phyloP scores from a whole-genome alignment of 2,329 filamentous ascomycete genomes.

The Penicillium sp. region DNA sequence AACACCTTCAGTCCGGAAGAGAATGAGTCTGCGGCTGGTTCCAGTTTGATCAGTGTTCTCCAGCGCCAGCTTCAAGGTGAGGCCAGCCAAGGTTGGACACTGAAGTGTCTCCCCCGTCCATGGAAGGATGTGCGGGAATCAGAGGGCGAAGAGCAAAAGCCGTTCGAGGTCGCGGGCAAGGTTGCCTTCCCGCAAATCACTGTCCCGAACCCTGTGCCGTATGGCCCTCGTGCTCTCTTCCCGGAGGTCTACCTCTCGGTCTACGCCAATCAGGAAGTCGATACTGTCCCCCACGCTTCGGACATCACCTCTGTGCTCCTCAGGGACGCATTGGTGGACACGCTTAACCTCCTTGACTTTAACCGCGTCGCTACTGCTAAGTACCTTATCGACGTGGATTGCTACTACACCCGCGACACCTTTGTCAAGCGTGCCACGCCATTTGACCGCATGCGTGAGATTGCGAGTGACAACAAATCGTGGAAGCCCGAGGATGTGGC shows the following conservation, averaged over 20 bases:
- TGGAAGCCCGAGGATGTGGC: conserved; percentile 99
- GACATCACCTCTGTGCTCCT: conserved; percentile 80
- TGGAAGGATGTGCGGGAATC: conserved; percentile 48
- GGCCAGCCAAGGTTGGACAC: conserved; percentile 71
- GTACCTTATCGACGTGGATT: conserved; percentile 90
- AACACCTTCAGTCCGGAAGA: conserved; percentile 73
- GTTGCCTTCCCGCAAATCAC: conserved; percentile 75
- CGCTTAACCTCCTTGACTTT: conserved; percentile 90
- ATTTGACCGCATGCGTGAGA: conserved; percentile 79
- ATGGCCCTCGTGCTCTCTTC: conserved; percentile 76
- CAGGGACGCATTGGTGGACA: conserved; percentile 83
- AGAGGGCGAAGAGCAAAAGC: conserved; percentile 55
- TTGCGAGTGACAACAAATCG: conserved; percentile 65
- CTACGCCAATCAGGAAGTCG: conserved; percentile 80
- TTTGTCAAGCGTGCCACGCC: conserved; percentile 93
- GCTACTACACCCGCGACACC: conserved; percentile 84
- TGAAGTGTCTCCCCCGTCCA: conserved; percentile 63
- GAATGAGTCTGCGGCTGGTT: conserved; percentile 62
- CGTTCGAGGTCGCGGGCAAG: conserved; percentile 63
- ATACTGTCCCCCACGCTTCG: conserved; percentile 78
- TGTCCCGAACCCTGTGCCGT: conserved; percentile 73
- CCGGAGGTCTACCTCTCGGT: conserved; percentile 95
- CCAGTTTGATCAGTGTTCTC: conserved; percentile 76
- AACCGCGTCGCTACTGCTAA: conserved; percentile 86
- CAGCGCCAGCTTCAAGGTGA: conserved; percentile 85